Evolutionary conservation across 2,329 filamentous ascomycete species (phyloP).

Genomic region (Akanthomyces lecanii): DNA sequence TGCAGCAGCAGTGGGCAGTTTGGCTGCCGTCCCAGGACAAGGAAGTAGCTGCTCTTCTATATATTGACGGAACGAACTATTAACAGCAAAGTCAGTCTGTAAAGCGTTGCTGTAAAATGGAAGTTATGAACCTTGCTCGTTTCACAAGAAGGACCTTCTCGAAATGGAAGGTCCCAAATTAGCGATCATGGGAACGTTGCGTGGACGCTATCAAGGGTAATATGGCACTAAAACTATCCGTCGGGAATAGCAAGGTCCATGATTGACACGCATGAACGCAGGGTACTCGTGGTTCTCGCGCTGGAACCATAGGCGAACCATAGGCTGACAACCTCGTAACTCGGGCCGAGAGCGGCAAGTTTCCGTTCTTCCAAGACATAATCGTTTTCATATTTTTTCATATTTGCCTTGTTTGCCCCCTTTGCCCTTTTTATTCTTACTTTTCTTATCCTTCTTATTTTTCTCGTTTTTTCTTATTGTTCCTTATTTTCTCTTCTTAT

Average conservation of each 20-base stretch:
- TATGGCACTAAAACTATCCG: background rate
- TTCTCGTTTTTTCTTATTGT: background rate
- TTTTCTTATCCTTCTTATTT: too few species aligned
- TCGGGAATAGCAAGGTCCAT: background rate
- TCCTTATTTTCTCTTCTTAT: too few species aligned
- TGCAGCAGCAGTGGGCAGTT: background rate
- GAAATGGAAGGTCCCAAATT: background rate
- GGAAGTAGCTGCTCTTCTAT: background rate
- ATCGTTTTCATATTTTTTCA: background rate
- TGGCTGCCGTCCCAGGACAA: background rate
- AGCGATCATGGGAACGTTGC: background rate
- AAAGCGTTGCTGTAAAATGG: background rate
- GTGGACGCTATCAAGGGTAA: background rate
- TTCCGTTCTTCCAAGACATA: too few species aligned
- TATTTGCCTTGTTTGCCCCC: background rate
- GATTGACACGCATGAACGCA: background rate
- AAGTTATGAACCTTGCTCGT: background rate
- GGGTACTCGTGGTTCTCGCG: too few species aligned
- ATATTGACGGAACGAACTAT: background rate
- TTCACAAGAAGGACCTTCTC: background rate
- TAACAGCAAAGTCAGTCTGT: background rate
- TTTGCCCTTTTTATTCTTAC: background rate
- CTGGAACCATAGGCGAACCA: too few species aligned
- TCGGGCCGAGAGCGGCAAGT: too few species aligned
- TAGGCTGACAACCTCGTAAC: too few species aligned